Conservation (phyloP, 768 basidiomycete species). For the Paxillus involutus region DNA sequence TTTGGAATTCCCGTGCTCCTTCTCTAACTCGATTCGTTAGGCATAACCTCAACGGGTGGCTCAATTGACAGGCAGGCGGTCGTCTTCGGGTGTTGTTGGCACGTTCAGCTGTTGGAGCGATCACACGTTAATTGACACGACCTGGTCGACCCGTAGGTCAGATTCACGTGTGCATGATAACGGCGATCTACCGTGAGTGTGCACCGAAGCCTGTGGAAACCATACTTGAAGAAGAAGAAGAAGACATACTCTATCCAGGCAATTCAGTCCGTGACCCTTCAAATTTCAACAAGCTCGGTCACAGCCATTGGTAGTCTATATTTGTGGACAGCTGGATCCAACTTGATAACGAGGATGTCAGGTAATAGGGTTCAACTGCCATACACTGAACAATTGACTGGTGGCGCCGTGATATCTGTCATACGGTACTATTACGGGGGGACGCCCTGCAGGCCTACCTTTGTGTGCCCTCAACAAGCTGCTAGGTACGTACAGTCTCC, state of each 20-base stretch:
- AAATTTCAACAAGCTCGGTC: not conserved
- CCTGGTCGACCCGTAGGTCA: not conserved
- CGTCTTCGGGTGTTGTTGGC: not conserved
- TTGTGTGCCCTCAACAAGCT: not conserved
- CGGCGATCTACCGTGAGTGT: not conserved
- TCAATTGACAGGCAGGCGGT: not conserved
- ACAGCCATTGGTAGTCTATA: not conserved
- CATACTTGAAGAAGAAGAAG: not conserved
- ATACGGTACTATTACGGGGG: not conserved
- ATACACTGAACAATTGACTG: not conserved
- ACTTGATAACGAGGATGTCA: not conserved
- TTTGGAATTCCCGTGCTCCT: not conserved
- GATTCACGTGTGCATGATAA: not conserved
- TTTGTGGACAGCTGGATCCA: not conserved
- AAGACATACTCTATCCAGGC: not conserved
- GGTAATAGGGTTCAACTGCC: not conserved
- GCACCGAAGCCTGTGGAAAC: not conserved
- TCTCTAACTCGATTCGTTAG: not conserved
- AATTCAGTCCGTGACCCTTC: not conserved
- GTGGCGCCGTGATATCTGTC: not conserved
- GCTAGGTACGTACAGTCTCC: too few relatives aligned
- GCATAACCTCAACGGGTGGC: too few relatives aligned
- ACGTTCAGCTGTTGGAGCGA: constrained; percentile 13
- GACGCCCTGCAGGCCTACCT: not conserved
- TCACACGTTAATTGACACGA: not conserved